Base-by-base conservation (phyloP, 116 monocot genomes). In the Iris pallida region DNA sequence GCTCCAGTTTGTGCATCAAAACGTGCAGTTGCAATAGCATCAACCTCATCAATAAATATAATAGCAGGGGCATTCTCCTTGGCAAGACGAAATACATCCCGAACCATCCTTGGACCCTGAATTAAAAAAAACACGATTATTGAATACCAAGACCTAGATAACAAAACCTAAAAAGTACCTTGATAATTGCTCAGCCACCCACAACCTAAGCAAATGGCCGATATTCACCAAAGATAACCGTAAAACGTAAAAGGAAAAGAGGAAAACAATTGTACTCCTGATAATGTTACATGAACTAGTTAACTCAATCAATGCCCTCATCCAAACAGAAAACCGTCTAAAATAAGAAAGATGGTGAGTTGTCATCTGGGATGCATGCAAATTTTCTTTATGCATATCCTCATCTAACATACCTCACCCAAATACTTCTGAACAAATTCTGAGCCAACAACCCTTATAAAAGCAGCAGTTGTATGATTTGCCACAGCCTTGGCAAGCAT, bases 401-500 rank as follows among this genome's bases (percentile, higher is more conserved):
- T 65, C 1, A 8, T 7, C 30, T 8, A 44, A 56, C 75, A 71
- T 82, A 92, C 98, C 92, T 98, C 98, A 66, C 98, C 98, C 78
- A 98, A 76, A 73, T 98, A 98, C 79, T 98, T 98, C 80, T 98
- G 98, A 72, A 98, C 93, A 88, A 98, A 98, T 72, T 98, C 93
- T 53, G 98, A 98, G 16, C 98, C 98, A 72, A 93, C 98, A 53
- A 98, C 98, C 56, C 98, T 76, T 59, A 98, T 98, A 80, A 98
- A 98, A 57, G 98, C 98, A 66, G 98, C 98, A 65, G 98, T 98
- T n/a, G 98, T 98, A 78, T 98, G 98, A 69, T 98, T 71, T 16
- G 98, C 98, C 47, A 98, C 98, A 65, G 98, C 98, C 74, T 98
- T 98, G 42, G 98, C 98, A 76, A 98, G 98, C 98, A 98, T 98